A percentile compares a stretch with the other conserved stretches of the same genome.
These are phyloP conservation scores for Monascus purpureus DNA, from an alignment of 495 filamentous ascomycete species.

Conservation along the genomic window DNA sequence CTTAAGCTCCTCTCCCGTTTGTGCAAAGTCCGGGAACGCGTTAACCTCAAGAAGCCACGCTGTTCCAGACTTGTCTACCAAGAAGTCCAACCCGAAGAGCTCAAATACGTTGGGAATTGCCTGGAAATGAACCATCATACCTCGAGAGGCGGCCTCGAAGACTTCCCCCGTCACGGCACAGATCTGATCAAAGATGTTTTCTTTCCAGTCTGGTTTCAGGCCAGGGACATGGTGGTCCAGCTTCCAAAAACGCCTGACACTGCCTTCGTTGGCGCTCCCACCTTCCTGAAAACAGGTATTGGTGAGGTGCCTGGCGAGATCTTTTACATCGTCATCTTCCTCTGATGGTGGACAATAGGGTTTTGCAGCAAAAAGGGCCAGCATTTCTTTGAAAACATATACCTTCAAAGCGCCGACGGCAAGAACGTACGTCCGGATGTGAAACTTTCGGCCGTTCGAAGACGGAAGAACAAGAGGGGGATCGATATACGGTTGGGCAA, in stretches of 20 bases:
- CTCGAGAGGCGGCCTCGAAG: constrained; percentile 71
- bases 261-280: constrained; percentile 36
- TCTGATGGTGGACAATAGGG: constrained; percentile 41
- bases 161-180: constrained; percentile 53
- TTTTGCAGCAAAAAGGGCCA: constrained; percentile 75
- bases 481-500: constrained; percentile 91
- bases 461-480: constrained; percentile 64
- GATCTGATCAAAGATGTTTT: constrained; percentile 58
- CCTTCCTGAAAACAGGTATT: constrained; percentile 84
- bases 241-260: constrained; percentile 57
- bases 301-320: constrained; percentile 66
- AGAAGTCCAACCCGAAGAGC: constrained; percentile 80
- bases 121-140: constrained; percentile 84
- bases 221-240: constrained; percentile 33
- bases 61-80: constrained; percentile 51
- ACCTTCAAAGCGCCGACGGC: constrained; percentile 62
- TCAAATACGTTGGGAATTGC: constrained; percentile 79
- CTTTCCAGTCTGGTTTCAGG: constrained; percentile 35
- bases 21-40: constrained; percentile 86
- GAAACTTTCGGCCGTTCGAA: constrained; percentile 70
- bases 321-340: constrained; percentile 30
- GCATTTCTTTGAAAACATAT: constrained; percentile 80
- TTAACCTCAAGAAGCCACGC: constrained; percentile 86
- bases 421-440: constrained; percentile 83
- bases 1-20: constrained; percentile 65